phyloP scores from a whole-genome alignment of 768 basidiomycete species.

The Xanthoconium stramineum region DNA sequence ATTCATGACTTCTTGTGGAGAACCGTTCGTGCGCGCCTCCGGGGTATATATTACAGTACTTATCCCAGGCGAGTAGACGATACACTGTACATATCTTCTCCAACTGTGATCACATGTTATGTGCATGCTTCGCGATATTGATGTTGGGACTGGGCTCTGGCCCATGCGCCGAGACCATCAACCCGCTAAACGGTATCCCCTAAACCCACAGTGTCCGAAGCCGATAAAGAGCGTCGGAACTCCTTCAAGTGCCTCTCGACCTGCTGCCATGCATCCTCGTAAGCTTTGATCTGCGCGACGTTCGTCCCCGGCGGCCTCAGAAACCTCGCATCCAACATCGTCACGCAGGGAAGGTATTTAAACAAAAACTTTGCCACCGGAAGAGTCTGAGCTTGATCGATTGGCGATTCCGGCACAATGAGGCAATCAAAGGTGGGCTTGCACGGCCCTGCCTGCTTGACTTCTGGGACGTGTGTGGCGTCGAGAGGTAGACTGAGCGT shows the following conservation, averaged over 20 bases:
- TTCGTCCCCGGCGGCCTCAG: neutral
- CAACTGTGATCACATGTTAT: no score
- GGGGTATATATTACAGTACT: no score
- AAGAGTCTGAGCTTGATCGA: neutral
- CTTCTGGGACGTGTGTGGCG: conserved; percentile 9
- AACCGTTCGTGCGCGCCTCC: no score
- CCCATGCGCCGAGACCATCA: neutral
- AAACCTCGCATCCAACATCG: neutral
- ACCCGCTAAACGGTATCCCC: neutral
- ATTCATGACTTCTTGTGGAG: neutral
- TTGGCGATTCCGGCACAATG: conserved; percentile 9
- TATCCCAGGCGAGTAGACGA: no score
- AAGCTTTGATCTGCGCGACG: neutral
- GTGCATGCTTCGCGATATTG: no score
- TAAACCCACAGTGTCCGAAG: neutral
- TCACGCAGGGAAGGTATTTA: conserved; percentile 2
- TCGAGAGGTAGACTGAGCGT: conserved; percentile 8
- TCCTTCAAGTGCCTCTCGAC: neutral
- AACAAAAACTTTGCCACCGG: conserved; percentile 14
- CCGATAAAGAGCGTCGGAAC: neutral
- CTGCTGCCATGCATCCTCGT: neutral
- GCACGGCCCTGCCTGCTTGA: neutral
- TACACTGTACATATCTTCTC: no score
- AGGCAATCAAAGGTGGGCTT: neutral
- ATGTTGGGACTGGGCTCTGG: no score